A percentile compares a stretch with the other conserved stretches of the same genome.
These are phyloP conservation scores for Conidiobolus incongruus DNA, from an alignment of 371 early-diverging fungal genomes.

Conservation along the genomic window DNA sequence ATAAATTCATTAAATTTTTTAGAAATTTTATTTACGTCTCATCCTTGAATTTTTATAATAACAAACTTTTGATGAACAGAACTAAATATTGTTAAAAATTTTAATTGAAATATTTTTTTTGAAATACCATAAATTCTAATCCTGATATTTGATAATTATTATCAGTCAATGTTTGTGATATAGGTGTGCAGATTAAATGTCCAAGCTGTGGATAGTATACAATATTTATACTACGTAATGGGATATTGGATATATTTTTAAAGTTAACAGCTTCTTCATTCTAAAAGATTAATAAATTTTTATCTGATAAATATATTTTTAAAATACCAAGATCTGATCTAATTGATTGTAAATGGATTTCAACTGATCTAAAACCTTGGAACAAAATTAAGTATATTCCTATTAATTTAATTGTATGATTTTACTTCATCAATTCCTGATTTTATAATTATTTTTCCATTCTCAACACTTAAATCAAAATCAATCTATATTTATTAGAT, in stretches of 20 bases:
- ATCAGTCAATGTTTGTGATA: too few relatives aligned
- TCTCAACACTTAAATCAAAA: too few relatives aligned
- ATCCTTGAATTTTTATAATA: not conserved
- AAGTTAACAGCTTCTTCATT: not conserved
- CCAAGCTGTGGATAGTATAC: conserved; percentile 4
- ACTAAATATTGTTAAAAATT: not conserved
- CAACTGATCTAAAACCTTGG: not conserved
- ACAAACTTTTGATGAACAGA: not conserved
- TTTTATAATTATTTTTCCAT: too few relatives aligned
- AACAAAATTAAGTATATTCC: not conserved
- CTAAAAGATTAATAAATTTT: not conserved
- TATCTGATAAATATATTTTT: not conserved
- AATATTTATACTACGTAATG: not conserved
- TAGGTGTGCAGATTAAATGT: not conserved
- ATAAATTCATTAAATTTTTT: not conserved
- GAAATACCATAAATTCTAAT: too few relatives aligned
- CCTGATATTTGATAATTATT: too few relatives aligned
- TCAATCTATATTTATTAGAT: too few relatives aligned
- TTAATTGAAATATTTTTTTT: too few relatives aligned
- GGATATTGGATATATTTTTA: not conserved
- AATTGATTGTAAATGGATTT: not conserved
- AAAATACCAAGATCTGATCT: conserved; percentile 2
- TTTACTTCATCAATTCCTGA: too few relatives aligned
- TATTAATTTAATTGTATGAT: not conserved
- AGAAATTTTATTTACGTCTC: not conserved